Conservation (phyloP, 2,329 filamentous ascomycete species). For the Calcarisporium arbuscula region DNA sequence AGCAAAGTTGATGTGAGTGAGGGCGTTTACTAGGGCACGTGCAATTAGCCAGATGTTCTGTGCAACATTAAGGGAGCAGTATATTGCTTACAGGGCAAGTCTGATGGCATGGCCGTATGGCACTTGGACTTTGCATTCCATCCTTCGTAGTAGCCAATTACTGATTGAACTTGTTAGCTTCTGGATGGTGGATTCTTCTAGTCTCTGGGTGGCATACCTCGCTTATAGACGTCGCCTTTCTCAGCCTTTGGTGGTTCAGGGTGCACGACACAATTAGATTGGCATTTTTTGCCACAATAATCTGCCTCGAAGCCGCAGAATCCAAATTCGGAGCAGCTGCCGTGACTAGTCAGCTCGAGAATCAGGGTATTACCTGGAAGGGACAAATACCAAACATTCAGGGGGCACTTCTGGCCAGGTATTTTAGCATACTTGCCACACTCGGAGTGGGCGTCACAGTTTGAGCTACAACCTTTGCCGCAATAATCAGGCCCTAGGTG, state of each 20-base stretch:
- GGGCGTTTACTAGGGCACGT: too few species aligned
- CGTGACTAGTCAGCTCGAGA: too few species aligned
- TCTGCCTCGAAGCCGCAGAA: conserved; percentile 22
- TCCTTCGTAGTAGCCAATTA: conserved; percentile 27
- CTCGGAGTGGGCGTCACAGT: conserved; percentile 17
- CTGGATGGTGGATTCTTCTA: too few species aligned
- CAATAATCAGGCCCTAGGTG: conserved; percentile 20
- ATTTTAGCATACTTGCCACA: conserved; percentile 18
- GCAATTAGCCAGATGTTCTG: too few species aligned
- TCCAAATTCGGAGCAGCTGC: conserved; percentile 23
- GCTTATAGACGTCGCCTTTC: conserved; percentile 11
- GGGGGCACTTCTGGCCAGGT: conserved; percentile 23
- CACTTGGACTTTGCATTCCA: conserved; percentile 14
- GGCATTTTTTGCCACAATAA: conserved; percentile 17
- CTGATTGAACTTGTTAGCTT: too few species aligned
- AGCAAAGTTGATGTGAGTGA: too few species aligned
- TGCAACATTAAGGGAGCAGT: too few species aligned
- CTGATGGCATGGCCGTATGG: too few species aligned
- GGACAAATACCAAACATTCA: conserved; percentile 32
- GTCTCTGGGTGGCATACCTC: too few species aligned
- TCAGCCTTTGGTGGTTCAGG: conserved; percentile 1
- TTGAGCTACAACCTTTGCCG: conserved; percentile 16
- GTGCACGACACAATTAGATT: conserved; percentile 14
- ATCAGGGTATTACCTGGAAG: too few species aligned
- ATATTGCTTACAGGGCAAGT: conserved; percentile 8